A percentile compares a stretch with the other conserved stretches of the same genome.
These are phyloP conservation scores for Cephaloascus albidus DNA, from an alignment of 805 yeast species.

Conservation along the genomic window DNA sequence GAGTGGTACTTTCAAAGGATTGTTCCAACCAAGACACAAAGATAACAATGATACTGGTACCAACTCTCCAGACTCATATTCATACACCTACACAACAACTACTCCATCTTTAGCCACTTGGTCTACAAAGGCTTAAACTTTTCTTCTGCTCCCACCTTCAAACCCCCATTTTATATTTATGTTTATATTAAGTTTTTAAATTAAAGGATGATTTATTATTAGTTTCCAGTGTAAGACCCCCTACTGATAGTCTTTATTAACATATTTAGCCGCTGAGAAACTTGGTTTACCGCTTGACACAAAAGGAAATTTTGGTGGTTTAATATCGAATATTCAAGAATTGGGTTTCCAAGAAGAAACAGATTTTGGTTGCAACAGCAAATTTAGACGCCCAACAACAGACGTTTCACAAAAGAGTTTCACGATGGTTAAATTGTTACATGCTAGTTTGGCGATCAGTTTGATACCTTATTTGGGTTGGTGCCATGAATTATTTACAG, in stretches of 20 bases:
- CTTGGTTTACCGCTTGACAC: too few species aligned
- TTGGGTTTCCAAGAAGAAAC: too few species aligned
- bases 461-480: not conserved
- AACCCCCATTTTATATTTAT: not conserved
- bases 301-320: too few species aligned
- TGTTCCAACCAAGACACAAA: conserved; percentile 84
- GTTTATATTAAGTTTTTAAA: not conserved
- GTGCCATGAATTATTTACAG: not conserved
- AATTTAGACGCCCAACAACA: not conserved
- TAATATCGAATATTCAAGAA: too few species aligned
- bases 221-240: not conserved
- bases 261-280: too few species aligned
- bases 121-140: conserved; percentile 41
- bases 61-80: conserved; percentile 22
- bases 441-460: not conserved
- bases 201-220: not conserved
- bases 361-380: too few species aligned
- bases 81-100: conserved; percentile 38
- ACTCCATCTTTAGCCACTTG: conserved; percentile 46
- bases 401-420: not conserved
- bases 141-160: not conserved
- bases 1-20: conserved; percentile 45
- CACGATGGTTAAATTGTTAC: not conserved
- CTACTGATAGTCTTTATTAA: too few species aligned
- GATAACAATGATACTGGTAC: conserved; percentile 78